Evolutionary conservation across 257 asterid genomes (phyloP), one percentile per base, ranked within the genome.

Genomic region (Nicotiana otophora): DNA sequence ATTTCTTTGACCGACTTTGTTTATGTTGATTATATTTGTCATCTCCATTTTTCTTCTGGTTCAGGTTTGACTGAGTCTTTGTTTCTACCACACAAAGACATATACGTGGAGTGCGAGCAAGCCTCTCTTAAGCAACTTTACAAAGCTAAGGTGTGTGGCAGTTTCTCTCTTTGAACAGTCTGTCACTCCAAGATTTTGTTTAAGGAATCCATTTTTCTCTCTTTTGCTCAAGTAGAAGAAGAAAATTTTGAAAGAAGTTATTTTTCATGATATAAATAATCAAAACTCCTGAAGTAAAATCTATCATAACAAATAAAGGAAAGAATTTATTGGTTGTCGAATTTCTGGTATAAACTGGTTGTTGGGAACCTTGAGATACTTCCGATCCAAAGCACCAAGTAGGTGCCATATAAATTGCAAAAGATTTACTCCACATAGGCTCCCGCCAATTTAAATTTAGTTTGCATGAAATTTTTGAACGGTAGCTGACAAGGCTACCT

Each of bases 51-150:
- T 68, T 81, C 60, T 88, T 54, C 84, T 86, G 80, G 63, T 81
- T 82, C 96, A 96, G 99, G 98, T 81, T 88, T 96, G 77, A 96
- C 97, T 7, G 99, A 96, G 85, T 96, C 98, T 82, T 88, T 96
- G 63, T 96, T 94, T 91, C 95, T 92, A 84, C 89, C 97, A 14
- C 99, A 91, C 89, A 91, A 90, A 87, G 99, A 96, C 86, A 88
- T 89, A 81, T 94, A 96, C 84, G 90, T 93, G 28, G 99, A 96
- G 89, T 93, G 88, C 63, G 99, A 96, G 84, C 99, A 93, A 89
- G 92, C 99, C 84, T 93, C 99, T 86, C 97, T 96, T 77, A 88
- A 87, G 80, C 99, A 96, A 92, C 93, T 96, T 81, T 94, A 93
- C 85, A 94, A 90, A 85, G 88, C 93, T 77, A 94, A 94, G 98